Evolutionary conservation across 1,284 basidiomycete genomes (phyloP).

Genomic region (Melampsora larici-populina): DNA sequence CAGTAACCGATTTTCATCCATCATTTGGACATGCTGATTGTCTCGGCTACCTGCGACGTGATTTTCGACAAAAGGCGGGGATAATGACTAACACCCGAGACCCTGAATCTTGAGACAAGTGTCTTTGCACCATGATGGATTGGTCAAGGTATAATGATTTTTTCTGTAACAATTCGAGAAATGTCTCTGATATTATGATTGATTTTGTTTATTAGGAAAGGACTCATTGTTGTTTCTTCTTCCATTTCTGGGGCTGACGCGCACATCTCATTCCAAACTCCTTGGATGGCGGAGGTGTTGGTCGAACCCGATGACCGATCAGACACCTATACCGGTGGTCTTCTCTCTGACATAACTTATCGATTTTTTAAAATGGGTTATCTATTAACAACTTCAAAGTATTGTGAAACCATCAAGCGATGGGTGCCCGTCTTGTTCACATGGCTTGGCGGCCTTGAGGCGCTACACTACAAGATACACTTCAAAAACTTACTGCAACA

Average conservation of each 20-base stretch:
- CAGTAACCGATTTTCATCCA: too few relatives aligned
- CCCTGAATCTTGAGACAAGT: too few relatives aligned
- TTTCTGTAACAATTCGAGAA: too few relatives aligned
- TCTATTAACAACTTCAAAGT: too few relatives aligned
- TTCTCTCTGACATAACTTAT: conserved; percentile 11
- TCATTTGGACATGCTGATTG: too few relatives aligned
- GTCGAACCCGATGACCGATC: background rate
- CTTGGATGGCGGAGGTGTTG: background rate
- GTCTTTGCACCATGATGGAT: too few relatives aligned
- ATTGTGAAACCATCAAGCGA: background rate
- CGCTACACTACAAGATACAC: conserved; percentile 6
- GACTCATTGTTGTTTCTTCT: background rate
- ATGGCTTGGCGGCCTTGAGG: background rate
- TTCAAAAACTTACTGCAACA: background rate
- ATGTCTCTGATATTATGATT: too few relatives aligned
- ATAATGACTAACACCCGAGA: too few relatives aligned
- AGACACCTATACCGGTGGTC: background rate
- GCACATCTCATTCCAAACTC: conserved; percentile 12
- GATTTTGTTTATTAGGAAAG: background rate
- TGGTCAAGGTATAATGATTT: too few relatives aligned
- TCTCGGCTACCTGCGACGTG: too few relatives aligned
- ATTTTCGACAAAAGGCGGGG: too few relatives aligned
- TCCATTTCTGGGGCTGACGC: background rate
- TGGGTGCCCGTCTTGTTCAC: conserved; percentile 1
- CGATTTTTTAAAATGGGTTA: conserved; percentile 9